Evolutionary conservation across 257 asterid species (phyloP).

Genomic region (Ajuga chamaepitys): DNA sequence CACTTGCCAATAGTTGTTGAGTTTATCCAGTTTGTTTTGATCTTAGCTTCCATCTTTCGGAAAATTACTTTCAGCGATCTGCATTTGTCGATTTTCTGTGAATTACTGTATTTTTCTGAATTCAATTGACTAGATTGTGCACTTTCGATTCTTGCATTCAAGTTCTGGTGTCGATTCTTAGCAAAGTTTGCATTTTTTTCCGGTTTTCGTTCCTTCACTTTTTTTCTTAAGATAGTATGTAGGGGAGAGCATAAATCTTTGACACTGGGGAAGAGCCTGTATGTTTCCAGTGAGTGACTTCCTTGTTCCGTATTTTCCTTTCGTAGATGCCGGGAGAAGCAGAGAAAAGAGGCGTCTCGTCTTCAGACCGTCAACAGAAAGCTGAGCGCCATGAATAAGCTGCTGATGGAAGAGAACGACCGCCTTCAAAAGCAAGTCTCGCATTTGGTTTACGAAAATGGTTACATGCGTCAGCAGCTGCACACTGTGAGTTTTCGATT

Average conservation of each 20-base stretch:
- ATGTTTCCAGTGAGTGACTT: too few species aligned
- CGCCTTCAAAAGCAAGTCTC: slow-evolving; percentile 93
- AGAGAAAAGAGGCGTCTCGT: slow-evolving; percentile 83
- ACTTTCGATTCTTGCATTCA: background rate
- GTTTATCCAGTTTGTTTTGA: background rate
- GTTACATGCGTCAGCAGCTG: slow-evolving; percentile 71
- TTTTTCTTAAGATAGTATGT: too few species aligned
- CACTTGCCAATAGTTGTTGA: background rate
- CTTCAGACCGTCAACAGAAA: slow-evolving; percentile 79
- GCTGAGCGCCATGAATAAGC: slow-evolving; percentile 85
- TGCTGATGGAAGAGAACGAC: slow-evolving; percentile 96
- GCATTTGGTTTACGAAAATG: slow-evolving; percentile 79
- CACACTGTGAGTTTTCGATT: slow-evolving; percentile 49
- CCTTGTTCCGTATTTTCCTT: too few species aligned
- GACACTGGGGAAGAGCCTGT: too few species aligned
- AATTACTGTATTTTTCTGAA: background rate
- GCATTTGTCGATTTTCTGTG: background rate
- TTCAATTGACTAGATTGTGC: background rate
- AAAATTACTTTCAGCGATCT: background rate
- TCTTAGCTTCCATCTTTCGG: background rate
- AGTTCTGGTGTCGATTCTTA: too few species aligned
- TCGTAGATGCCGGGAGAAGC: slow-evolving; percentile 86
- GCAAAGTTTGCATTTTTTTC: too few species aligned
- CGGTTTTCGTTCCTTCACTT: too few species aligned
- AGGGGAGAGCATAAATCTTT: too few species aligned